phyloP scores from a whole-genome alignment of 73 alveolate species.

The Tetrahymena elliotti region DNA sequence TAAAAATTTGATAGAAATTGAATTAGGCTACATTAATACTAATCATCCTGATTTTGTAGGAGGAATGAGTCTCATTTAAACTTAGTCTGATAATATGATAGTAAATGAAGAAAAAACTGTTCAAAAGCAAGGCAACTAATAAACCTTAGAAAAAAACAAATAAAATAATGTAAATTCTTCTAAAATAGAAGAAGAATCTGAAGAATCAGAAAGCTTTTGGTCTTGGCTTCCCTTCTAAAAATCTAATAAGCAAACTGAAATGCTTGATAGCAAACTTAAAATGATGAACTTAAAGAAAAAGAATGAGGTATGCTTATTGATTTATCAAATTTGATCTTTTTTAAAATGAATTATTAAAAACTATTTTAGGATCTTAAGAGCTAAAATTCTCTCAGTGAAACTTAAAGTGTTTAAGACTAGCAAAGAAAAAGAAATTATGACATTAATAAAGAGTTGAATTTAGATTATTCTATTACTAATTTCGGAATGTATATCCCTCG shows the following conservation, averaged over 20 bases:
- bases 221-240: constrained; percentile 11
- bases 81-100: constrained; percentile 34
- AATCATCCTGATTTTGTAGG: constrained; percentile 81
- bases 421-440: neutral
- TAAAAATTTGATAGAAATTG: constrained; percentile 55
- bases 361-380: neutral
- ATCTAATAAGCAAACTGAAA: neutral
- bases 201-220: constrained; percentile 16
- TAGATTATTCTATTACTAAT: constrained; percentile 7
- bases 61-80: constrained; percentile 50
- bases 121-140: neutral
- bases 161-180: constrained; percentile 8
- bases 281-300: constrained; percentile 1
- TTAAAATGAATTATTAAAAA: neutral
- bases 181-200: constrained; percentile 17
- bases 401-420: neutral
- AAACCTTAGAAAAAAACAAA: constrained; percentile 6
- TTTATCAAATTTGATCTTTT: neutral
- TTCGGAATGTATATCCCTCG: neutral
- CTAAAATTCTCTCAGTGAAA: neutral
- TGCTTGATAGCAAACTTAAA: neutral
- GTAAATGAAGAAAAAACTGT: constrained; percentile 16
- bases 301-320: neutral
- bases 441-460: neutral
- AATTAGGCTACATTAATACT: constrained; percentile 71